Evolutionary conservation across 805 yeast genomes (phyloP).

Genomic region (Ogataea methylovora): DNA sequence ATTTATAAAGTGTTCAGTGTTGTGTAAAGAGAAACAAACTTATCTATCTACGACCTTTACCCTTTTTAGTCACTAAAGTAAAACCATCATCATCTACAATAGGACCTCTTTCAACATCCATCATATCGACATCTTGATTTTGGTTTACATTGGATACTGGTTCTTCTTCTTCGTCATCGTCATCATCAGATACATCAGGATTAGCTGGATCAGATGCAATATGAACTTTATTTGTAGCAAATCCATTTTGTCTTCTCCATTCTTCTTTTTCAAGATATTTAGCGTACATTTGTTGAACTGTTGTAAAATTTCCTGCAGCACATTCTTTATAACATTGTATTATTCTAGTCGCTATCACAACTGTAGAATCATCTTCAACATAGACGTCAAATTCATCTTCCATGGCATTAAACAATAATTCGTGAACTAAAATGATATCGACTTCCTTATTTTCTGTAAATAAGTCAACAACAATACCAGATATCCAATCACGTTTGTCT

Average conservation of each 20-base stretch:
- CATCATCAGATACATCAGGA: conserved; percentile 45
- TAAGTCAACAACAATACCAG: conserved; percentile 72
- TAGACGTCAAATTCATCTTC: conserved; percentile 88
- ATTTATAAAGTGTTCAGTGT: no score
- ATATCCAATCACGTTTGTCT: conserved; percentile 93
- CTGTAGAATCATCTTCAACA: conserved; percentile 85
- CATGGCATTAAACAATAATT: conserved; percentile 81
- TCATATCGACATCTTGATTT: conserved; percentile 26
- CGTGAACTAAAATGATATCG: conserved; percentile 77
- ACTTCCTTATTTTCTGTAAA: conserved; percentile 57
- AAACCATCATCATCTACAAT: conserved; percentile 92
- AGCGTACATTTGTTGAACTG: conserved; percentile 52
- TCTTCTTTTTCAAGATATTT: conserved; percentile 51
- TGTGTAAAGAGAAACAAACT: background rate
- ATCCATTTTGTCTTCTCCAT: conserved; percentile 21
- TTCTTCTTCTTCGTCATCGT: conserved; percentile 39
- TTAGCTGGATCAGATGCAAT: conserved; percentile 56
- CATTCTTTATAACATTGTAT: conserved; percentile 64
- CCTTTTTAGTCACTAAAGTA: conserved; percentile 72
- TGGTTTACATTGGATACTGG: no score
- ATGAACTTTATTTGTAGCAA: conserved; percentile 29
- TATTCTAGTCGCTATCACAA: conserved; percentile 61
- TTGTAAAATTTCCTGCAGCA: conserved; percentile 38
- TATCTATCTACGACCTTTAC: conserved; percentile 35
- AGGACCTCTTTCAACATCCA: conserved; percentile 37